Evolutionary conservation across 768 basidiomycete genomes (phyloP).

Genomic region (Amylocystis lapponica): DNA sequence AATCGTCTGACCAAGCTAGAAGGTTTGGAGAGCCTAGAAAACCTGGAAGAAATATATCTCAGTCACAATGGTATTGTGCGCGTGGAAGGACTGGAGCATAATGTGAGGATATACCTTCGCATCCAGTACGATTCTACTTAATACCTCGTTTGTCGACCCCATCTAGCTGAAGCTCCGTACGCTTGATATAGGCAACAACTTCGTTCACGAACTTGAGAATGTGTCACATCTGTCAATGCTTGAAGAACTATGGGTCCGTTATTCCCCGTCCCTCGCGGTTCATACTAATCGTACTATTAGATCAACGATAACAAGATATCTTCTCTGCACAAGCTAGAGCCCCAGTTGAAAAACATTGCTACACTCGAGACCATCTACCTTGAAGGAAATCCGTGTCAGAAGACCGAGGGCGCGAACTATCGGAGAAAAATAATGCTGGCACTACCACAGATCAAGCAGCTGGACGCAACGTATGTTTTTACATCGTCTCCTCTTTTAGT

Average conservation of each 20-base stretch:
- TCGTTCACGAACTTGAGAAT: constrained; percentile 73
- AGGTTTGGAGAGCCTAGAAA: constrained; percentile 63
- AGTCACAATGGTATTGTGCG: constrained; percentile 87
- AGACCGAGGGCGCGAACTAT: constrained; percentile 68
- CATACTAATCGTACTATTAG: constrained; percentile 36
- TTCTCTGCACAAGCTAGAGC: constrained; percentile 59
- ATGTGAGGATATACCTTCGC: constrained; percentile 60
- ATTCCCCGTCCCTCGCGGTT: background rate
- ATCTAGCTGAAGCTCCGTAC: constrained; percentile 64
- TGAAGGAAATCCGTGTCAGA: constrained; percentile 92
- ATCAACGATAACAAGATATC: constrained; percentile 84
- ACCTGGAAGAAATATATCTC: constrained; percentile 86
- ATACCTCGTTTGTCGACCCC: background rate
- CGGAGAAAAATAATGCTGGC: constrained; percentile 85
- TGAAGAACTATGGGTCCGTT: constrained; percentile 89
- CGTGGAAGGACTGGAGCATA: constrained; percentile 81
- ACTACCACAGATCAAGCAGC: constrained; percentile 84
- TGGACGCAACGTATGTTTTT: constrained; percentile 86
- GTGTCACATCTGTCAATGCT: constrained; percentile 68
- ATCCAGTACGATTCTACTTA: background rate
- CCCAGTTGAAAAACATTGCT: constrained; percentile 52
- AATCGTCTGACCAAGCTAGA: constrained; percentile 90
- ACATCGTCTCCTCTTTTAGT: background rate
- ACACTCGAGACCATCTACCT: constrained; percentile 87
- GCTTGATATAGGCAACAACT: constrained; percentile 85